Conservation (phyloP, 2,329 filamentous ascomycete genomes). For the Madurella fahalii region DNA sequence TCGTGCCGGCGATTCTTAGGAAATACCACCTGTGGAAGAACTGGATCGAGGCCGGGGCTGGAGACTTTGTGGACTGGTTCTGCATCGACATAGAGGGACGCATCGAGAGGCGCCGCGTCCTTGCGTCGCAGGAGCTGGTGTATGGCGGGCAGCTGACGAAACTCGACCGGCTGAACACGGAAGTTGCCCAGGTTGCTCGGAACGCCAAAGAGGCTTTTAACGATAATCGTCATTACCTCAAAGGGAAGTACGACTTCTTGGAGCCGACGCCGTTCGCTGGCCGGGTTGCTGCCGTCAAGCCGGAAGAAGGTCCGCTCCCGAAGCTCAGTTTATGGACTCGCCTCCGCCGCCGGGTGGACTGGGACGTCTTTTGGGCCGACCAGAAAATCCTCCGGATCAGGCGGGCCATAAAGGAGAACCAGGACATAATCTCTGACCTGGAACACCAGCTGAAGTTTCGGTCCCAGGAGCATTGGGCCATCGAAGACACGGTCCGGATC, state of each 20-base stretch:
- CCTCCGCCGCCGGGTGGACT: neutral
- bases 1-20: neutral
- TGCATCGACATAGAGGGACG: neutral
- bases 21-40: neutral
- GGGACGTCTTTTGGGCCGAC: neutral
- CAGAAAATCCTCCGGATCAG: neutral
- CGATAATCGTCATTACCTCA: neutral
- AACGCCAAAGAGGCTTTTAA: neutral
- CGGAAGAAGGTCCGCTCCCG: slow-evolving; percentile 3
- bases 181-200: neutral
- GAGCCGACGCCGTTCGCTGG: slow-evolving; percentile 1
- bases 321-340: slow-evolving; percentile 5
- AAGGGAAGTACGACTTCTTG: neutral
- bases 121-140: neutral
- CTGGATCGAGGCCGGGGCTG: neutral
- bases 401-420: slow-evolving; percentile 1
- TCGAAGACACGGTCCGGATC: neutral
- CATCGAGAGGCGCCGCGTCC: slow-evolving; percentile 1
- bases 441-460: slow-evolving; percentile 1
- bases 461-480: neutral
- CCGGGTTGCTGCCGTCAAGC: neutral
- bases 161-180: slow-evolving; percentile 3
- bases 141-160: neutral
- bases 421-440: neutral
- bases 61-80: slow-evolving; percentile 11